These are phyloP conservation scores for Phytophthora quininea DNA, from an alignment of 352 stramenopile species.

Conservation along the genomic window DNA sequence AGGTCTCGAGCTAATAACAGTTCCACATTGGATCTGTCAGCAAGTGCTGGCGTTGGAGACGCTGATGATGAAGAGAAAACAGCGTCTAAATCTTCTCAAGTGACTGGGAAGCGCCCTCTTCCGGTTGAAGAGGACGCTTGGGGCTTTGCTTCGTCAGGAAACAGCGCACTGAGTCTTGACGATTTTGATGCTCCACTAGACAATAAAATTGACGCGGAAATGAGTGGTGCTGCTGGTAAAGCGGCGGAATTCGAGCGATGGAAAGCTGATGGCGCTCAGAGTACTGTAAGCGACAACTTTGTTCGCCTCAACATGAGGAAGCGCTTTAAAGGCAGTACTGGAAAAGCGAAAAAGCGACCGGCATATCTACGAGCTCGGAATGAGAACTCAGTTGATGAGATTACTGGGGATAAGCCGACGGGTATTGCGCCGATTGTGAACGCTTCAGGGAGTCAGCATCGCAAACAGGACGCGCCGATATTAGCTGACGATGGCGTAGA, in stretches of 20 bases:
- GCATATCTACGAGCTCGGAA: constrained; percentile 60
- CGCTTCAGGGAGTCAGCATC: constrained; percentile 32
- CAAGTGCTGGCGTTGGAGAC: background rate
- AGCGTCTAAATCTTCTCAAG: background rate
- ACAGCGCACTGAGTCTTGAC: constrained; percentile 38
- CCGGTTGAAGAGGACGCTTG: constrained; percentile 20
- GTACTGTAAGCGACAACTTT: constrained; percentile 78
- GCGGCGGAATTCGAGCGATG: constrained; percentile 52
- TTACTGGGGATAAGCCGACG: constrained; percentile 14
- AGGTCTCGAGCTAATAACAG: background rate
- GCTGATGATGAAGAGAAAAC: constrained; percentile 4
- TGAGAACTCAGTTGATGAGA: constrained; percentile 32
- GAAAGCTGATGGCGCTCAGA: constrained; percentile 61
- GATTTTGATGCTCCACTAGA: constrained; percentile 41
- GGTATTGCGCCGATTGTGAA: constrained; percentile 28
- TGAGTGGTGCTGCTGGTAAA: constrained; percentile 13
- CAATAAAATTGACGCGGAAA: background rate
- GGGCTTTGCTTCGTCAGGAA: constrained; percentile 39
- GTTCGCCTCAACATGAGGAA: constrained; percentile 84
- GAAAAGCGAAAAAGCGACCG: constrained; percentile 68
- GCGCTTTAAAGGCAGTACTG: constrained; percentile 69
- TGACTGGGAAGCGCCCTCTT: constrained; percentile 12
- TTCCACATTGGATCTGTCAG: constrained; percentile 2
- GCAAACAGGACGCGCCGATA: constrained; percentile 30
- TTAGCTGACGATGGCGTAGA: constrained; percentile 65